Conservation (phyloP, 75 land plant species). For the Sequoiadendron giganteum region DNA sequence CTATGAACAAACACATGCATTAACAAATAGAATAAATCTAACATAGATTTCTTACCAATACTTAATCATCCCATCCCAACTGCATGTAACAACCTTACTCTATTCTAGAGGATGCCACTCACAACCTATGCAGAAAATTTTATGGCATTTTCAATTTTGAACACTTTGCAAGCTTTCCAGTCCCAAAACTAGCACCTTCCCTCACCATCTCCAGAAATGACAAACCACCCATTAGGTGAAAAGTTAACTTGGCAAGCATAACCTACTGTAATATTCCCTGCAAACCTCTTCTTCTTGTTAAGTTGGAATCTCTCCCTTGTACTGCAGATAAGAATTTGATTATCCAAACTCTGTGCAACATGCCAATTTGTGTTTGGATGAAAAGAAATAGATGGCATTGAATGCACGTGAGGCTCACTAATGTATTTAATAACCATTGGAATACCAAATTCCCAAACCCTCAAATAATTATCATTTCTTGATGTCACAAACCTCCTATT, state of each 20-base stretch:
- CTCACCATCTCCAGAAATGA: constrained; percentile 56
- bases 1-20: constrained; percentile 29
- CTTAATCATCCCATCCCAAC: constrained; percentile 95
- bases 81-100: constrained; percentile 94
- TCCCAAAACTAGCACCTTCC: constrained; percentile 91
- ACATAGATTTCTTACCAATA: constrained; percentile 59
- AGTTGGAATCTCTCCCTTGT: constrained; percentile 94
- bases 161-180: constrained; percentile 95
- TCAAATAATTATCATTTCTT: constrained; percentile 90
- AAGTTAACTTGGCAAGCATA: constrained; percentile 97
- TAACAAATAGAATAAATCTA: not conserved
- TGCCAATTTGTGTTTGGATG: constrained; percentile 93
- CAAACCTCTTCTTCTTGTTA: constrained; percentile 95
- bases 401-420: constrained; percentile 97
- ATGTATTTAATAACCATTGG: constrained; percentile 39
- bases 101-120: constrained; percentile 97
- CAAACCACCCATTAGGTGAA: constrained; percentile 93
- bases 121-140: constrained; percentile 86
- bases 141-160: constrained; percentile 83
- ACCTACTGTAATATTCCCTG: constrained; percentile 92
- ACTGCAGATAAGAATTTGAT: constrained; percentile 91
- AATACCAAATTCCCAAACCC: constrained; percentile 97
- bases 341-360: constrained; percentile 97
- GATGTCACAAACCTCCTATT: constrained; percentile 96
- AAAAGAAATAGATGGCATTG: constrained; percentile 86